Base-by-base conservation (phyloP, 148 eudicot species). In the Chenopodium album region DNA sequence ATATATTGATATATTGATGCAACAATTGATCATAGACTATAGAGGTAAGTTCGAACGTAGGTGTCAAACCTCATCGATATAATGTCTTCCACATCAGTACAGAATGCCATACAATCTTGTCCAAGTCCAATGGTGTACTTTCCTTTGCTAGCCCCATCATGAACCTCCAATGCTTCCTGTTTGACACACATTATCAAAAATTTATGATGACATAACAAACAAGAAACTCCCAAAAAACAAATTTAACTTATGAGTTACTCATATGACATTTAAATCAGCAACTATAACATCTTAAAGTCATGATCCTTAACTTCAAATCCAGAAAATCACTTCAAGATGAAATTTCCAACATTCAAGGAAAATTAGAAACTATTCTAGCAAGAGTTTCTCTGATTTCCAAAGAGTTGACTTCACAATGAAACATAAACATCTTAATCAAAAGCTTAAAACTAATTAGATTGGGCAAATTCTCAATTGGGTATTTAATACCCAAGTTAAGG, bases 111-210 rank as follows among this genome's bases (percentile, higher is more conserved):
- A 84, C 98, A 94, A 80, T 96, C 99, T 82, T 96, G 99, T 77
- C 99, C 99, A 65, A 96, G 98, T 29, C 99, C 99, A 87, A 96
- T 96, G 60, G 99, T 96, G 88, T 96, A 96, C 76, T 96, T 96
- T 76, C 99, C 99, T 83, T 94, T 94, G 85, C 99, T 94, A 79
- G 85, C 97, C 31, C 97, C 98, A 92, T 96, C 98, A 90, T 92
- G 91, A 79, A 87, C 93, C 90, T 96, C 99, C 88, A 96, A 80
- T 59, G 89, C 88, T 87, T 92, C 98, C 99, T 96, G 67, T 81
- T 77, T 78, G 13, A 50, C 77, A 74, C 0, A 22, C 66, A 46
- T 0, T 8, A 19, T 2, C 66, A 62, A 62, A 28, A 56, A 11
- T 26, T 13, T 31, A 75, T 34, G 46, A 78, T 78, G 73, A 73